These are phyloP conservation scores for Rhizoclosmatium globosum DNA, from an alignment of 192 early-diverging fungal species.

Conservation along the genomic window DNA sequence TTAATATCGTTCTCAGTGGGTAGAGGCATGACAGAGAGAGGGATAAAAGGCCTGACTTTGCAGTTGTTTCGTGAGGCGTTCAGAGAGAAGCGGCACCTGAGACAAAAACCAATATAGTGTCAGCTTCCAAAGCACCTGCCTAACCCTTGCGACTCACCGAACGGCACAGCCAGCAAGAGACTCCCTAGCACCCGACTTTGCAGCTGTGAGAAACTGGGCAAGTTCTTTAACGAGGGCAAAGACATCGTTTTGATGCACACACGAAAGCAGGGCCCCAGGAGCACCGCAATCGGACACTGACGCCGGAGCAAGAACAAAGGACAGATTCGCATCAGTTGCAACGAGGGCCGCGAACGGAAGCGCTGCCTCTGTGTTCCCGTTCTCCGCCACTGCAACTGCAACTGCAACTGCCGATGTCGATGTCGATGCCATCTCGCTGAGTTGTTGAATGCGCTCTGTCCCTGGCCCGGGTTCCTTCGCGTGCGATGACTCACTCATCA, in stretches of 20 bases:
- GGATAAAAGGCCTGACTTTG: slow-evolving; percentile 5
- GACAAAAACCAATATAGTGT: neutral
- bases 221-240: slow-evolving; percentile 18
- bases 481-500: too few species aligned
- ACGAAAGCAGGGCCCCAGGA: neutral
- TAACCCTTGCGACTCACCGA: neutral
- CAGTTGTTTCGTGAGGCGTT: neutral
- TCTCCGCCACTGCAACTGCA: too few species aligned
- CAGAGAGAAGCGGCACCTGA: neutral
- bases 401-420: too few species aligned
- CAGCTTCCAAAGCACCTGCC: neutral
- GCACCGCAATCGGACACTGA: too few species aligned
- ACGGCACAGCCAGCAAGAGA: slow-evolving; percentile 23
- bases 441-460: too few species aligned
- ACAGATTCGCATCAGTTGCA: slow-evolving; percentile 6
- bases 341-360: slow-evolving; percentile 26
- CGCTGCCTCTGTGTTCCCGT: neutral
- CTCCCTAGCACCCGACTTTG: slow-evolving; percentile 23
- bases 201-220: slow-evolving; percentile 11
- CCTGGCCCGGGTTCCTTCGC: too few species aligned
- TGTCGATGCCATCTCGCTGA: too few species aligned
- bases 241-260: slow-evolving; percentile 30
- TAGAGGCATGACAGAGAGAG: neutral
- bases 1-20: neutral
- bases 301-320: slow-evolving; percentile 14